Evolutionary conservation across 768 basidiomycete genomes (phyloP).

Genomic region (Rhodotorula graminis): DNA sequence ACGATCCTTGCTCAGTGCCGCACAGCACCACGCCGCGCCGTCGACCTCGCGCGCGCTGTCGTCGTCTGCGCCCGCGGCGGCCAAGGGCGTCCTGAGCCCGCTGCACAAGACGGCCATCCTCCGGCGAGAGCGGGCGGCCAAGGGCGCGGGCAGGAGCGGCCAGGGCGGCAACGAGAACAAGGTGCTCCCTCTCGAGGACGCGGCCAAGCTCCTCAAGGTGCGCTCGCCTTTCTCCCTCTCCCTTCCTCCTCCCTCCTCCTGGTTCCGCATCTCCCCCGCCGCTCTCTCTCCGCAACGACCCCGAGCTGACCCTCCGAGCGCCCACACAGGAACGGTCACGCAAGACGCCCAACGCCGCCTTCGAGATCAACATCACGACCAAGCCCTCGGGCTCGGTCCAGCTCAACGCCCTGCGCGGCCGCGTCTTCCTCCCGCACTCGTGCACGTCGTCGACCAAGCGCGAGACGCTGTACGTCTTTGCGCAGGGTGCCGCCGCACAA

Average conservation of each 20-base stretch:
- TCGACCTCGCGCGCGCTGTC: constrained; percentile 15
- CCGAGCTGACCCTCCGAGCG: neutral
- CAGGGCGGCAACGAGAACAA: constrained; percentile 40
- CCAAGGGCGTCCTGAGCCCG: constrained; percentile 26
- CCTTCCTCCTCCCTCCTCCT: neutral
- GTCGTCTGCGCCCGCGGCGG: neutral
- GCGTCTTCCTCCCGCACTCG: constrained; percentile 68
- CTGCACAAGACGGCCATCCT: constrained; percentile 34
- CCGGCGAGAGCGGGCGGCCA: constrained; percentile 15
- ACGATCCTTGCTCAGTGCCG: neutral
- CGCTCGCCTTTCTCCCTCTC: neutral
- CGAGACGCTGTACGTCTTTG: constrained; percentile 78
- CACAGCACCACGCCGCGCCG: neutral
- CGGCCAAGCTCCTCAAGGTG: constrained; percentile 38
- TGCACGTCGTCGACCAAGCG: constrained; percentile 30
- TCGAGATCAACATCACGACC: constrained; percentile 75
- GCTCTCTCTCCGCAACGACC: neutral
- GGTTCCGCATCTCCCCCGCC: too few species aligned
- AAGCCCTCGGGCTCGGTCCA: constrained; percentile 57
- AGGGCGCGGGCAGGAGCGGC: constrained; percentile 22
- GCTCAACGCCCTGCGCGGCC: constrained; percentile 81
- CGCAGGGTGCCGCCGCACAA: constrained; percentile 73
- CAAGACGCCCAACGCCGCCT: constrained; percentile 66
- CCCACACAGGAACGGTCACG: constrained; percentile 26
- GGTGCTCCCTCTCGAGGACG: constrained; percentile 33